Conservation (phyloP, 2,329 filamentous ascomycete species). For the Sordariomycetes sp. region DNA sequence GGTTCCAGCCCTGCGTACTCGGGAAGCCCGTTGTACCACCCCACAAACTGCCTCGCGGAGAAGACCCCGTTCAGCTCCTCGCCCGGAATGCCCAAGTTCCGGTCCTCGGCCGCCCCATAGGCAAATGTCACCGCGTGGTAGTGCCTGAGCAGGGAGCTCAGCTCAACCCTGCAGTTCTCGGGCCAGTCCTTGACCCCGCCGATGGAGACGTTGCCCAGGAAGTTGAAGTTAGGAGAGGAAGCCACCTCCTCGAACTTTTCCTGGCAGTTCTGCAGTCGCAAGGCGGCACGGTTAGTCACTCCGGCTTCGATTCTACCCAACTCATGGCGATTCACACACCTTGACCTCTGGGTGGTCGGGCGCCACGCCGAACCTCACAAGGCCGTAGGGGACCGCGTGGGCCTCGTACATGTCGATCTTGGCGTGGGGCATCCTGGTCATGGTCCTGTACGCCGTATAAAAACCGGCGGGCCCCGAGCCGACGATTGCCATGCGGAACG, state of each 20-base stretch:
- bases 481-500: constrained; percentile 74
- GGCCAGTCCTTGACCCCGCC: constrained; percentile 34
- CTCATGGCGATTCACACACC: constrained; percentile 33
- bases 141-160: constrained; percentile 61
- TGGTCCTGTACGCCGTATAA: constrained; percentile 80
- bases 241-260: constrained; percentile 89
- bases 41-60: constrained; percentile 87
- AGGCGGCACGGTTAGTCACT: neutral
- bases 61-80: constrained; percentile 70
- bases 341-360: constrained; percentile 98
- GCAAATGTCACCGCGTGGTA: constrained; percentile 91
- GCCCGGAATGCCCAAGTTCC: constrained; percentile 66
- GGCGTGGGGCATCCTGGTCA: constrained; percentile 62
- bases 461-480: constrained; percentile 94
- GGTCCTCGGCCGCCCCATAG: constrained; percentile 83
- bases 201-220: constrained; percentile 80
- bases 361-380: constrained; percentile 92
- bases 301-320: neutral
- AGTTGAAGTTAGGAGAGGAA: constrained; percentile 70
- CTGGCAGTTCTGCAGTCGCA: constrained; percentile 65
- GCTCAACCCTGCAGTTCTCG: constrained; percentile 43
- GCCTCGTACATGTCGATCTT: constrained; percentile 94
- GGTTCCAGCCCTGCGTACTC: constrained; percentile 66
- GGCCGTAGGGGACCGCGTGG: constrained; percentile 81
- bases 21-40: constrained; percentile 96